Evolutionary conservation across 805 yeast genomes (phyloP).

Genomic region (Debaryomyces castellii): DNA sequence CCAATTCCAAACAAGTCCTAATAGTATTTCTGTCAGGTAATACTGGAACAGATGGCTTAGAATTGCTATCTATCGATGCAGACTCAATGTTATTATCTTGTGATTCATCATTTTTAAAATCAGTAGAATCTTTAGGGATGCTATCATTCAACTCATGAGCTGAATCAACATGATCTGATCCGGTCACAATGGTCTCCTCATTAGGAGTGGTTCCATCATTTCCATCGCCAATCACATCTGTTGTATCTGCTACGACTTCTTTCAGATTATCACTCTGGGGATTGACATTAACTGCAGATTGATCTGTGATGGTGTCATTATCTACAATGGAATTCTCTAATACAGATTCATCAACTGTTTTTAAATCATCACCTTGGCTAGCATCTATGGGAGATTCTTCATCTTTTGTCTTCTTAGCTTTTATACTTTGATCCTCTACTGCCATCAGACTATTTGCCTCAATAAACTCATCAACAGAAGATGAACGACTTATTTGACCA

Average conservation of each 20-base stretch:
- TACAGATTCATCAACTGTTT: background rate
- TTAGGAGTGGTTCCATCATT: background rate
- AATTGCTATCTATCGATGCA: background rate
- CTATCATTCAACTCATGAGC: background rate
- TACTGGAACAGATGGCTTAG: slow-evolving; percentile 15
- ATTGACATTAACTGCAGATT: background rate
- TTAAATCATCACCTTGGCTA: background rate
- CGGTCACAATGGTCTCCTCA: background rate
- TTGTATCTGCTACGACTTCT: no score
- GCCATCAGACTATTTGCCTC: background rate
- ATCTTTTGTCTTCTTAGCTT: background rate
- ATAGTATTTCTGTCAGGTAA: slow-evolving; percentile 35
- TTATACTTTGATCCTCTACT: background rate
- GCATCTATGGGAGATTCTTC: background rate
- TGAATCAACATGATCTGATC: background rate
- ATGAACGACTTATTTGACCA: background rate
- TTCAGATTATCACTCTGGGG: no score
- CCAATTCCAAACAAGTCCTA: slow-evolving; percentile 20
- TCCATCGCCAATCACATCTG: background rate
- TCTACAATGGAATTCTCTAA: background rate
- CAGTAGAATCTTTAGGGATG: background rate
- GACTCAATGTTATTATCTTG: background rate
- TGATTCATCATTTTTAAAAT: background rate
- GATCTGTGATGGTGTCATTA: background rate
- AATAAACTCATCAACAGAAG: background rate